Percentiles rank a stretch among this genome's conserved stretches.
Conservation (phyloP, 306 rosid species). For the Pueraria montana region DNA sequence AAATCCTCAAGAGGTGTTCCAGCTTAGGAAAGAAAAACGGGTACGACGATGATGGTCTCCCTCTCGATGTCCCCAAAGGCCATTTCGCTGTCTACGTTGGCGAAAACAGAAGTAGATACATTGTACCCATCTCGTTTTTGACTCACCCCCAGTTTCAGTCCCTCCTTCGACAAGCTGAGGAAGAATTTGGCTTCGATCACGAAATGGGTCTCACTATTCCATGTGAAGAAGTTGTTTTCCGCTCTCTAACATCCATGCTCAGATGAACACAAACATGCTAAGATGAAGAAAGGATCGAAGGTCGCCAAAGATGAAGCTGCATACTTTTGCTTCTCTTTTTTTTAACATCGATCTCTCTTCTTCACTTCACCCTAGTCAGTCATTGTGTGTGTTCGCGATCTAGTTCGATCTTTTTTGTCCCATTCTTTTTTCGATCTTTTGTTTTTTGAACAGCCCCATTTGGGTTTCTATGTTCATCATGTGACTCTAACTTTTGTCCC, state of each 20-base stretch:
- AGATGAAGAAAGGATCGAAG: constrained; percentile 29
- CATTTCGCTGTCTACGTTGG: constrained; percentile 95
- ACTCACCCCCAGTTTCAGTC: constrained; percentile 82
- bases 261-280: constrained; percentile 63
- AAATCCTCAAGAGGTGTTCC: constrained; percentile 83
- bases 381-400: constrained; percentile 22
- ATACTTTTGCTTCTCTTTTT: constrained; percentile 75
- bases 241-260: constrained; percentile 80
- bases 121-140: constrained; percentile 86
- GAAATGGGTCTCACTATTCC: constrained; percentile 96
- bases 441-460: constrained; percentile 33
- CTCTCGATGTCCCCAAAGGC: constrained; percentile 88
- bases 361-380: constrained; percentile 45
- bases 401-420: background rate
- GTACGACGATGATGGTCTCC: constrained; percentile 67
- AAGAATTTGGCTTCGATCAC: constrained; percentile 93
- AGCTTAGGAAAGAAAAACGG: constrained; percentile 69
- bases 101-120: constrained; percentile 80
- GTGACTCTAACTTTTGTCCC: constrained; percentile 63
- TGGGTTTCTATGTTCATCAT: constrained; percentile 44
- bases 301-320: constrained; percentile 66
- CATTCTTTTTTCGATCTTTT: too few relatives aligned
- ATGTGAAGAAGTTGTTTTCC: constrained; percentile 89
- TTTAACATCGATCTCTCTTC: constrained; percentile 51
- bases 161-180: constrained; percentile 90